Base-by-base conservation (phyloP, 2,329 filamentous ascomycete genomes). In the Tympanopsis confertula region DNA sequence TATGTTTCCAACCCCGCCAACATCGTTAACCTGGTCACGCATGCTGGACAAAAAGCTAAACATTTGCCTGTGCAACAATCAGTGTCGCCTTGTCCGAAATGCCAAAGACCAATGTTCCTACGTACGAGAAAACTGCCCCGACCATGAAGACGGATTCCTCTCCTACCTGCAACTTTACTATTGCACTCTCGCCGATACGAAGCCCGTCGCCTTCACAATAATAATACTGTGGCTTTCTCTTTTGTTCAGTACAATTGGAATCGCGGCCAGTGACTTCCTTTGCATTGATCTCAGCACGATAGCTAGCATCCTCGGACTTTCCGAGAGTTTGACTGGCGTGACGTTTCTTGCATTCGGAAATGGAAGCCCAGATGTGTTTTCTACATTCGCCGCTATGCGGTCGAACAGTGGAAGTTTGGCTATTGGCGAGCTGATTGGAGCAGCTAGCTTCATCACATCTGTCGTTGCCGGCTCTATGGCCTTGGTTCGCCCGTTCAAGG, bases 401-500 rank as follows among this genome's bases (percentile, higher is more conserved):
- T 94, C 88, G 18, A 86, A 96, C 53, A 95, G 88, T 55, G 89
- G 89, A n/a, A 93, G 88, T 63, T 74, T 98, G 68, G 91, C 91
- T 1, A 78, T 98, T 29, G 91, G 91, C 35, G 91, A 98, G 62
- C 69, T 98, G 37, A 86, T 98, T 38, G 91, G 91, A 22, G 91
- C 91, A 10, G 91, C 91, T 22, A 79, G 86, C 44, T 98, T 98
- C 62, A 98, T 98, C 57, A 93, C 88, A 1, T 84, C 88, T 2
- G 89, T 98, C 14, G 91, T 98, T 22, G 87, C 89, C 4, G 91
- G 91, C 13, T 94, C 87, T 39, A 98, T 98, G 91, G 91, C 89
- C 13, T 62, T 98, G 39, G 88, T 95, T n/a, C 74, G 86, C 45
- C 91, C 94, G 38, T 98, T 98, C 58, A 82, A 81, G 46, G 91